Conservation (phyloP, 139 green algal genomes). For the Cymbomonas tetramitiformis region DNA sequence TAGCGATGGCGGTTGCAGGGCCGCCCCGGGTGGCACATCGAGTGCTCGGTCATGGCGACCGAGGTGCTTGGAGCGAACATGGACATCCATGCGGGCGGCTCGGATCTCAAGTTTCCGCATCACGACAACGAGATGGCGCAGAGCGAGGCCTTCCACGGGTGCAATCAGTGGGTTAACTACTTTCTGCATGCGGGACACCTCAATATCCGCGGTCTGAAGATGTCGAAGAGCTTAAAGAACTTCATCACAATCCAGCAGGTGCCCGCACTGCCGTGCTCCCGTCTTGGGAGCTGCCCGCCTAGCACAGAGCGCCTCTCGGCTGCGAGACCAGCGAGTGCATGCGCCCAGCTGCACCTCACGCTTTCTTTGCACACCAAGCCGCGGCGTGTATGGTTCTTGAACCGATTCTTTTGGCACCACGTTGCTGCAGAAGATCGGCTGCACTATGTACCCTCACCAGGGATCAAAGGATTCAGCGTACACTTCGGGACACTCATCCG, state of each 20-base stretch:
- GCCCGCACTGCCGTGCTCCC: not conserved
- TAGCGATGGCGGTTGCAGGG: no score
- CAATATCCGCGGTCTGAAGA: constrained; percentile 92
- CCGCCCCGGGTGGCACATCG: constrained; percentile 87
- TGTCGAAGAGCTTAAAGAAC: constrained; percentile 98
- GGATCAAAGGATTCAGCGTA: no score
- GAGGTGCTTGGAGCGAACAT: constrained; percentile 62
- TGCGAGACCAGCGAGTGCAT: not conserved
- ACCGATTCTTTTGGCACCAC: no score
- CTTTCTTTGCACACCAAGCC: not conserved
- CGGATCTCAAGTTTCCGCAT: constrained; percentile 91
- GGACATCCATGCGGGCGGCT: constrained; percentile 81
- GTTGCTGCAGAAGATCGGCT: no score
- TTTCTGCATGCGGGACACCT: constrained; percentile 91
- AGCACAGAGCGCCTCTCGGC: not conserved
- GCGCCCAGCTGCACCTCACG: not conserved
- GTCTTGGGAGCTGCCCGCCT: not conserved
- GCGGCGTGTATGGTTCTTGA: no score
- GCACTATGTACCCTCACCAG: no score
- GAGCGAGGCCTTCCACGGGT: constrained; percentile 56
- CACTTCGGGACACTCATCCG: no score
- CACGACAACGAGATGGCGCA: constrained; percentile 98
- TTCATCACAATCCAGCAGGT: constrained; percentile 87
- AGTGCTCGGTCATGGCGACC: constrained; percentile 90
- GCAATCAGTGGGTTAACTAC: constrained; percentile 90